A percentile compares a stretch with the other conserved stretches of the same genome.
Conservation (phyloP, 2,329 filamentous ascomycete species). For the Dactylellina drechsleri region DNA sequence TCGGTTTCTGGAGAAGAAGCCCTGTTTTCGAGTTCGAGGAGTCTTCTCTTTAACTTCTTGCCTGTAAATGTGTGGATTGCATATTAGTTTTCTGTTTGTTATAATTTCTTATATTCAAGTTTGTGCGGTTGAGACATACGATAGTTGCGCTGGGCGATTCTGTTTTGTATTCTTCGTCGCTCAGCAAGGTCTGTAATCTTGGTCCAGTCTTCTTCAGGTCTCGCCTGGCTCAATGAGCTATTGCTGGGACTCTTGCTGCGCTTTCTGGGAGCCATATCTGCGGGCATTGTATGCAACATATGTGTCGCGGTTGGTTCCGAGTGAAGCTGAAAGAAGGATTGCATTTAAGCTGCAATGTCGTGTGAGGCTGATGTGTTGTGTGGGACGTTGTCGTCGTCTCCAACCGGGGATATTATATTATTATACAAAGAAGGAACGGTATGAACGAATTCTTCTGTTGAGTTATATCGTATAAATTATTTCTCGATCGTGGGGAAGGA, state of each 20-base stretch:
- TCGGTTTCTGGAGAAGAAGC: conserved; percentile 64
- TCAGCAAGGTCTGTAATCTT: conserved; percentile 78
- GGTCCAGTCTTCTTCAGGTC: conserved; percentile 76
- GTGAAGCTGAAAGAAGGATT: conserved; percentile 55
- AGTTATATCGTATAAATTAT: conserved; percentile 13
- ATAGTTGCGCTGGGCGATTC: conserved; percentile 76
- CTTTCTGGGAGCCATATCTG: conserved; percentile 55
- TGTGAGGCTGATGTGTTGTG: conserved; percentile 50
- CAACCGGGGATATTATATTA: not conserved
- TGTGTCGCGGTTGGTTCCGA: conserved; percentile 51
- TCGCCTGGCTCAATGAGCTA: conserved; percentile 52
- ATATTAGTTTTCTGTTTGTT: conserved; percentile 27
- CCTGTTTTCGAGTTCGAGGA: conserved; percentile 84
- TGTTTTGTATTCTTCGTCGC: conserved; percentile 74
- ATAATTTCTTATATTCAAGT: not conserved
- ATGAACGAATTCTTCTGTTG: not conserved
- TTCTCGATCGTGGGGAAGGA: conserved; percentile 25
- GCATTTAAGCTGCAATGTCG: conserved; percentile 45
- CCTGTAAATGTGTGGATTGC: conserved; percentile 65
- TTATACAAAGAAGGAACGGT: not conserved
- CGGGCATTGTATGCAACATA: conserved; percentile 54
- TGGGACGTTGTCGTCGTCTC: conserved; percentile 36
- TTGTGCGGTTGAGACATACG: conserved; percentile 64
- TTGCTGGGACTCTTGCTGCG: conserved; percentile 55
- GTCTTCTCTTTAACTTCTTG: conserved; percentile 90